Base-by-base conservation (phyloP, 306 rosid genomes). In the Castanea sativa region DNA sequence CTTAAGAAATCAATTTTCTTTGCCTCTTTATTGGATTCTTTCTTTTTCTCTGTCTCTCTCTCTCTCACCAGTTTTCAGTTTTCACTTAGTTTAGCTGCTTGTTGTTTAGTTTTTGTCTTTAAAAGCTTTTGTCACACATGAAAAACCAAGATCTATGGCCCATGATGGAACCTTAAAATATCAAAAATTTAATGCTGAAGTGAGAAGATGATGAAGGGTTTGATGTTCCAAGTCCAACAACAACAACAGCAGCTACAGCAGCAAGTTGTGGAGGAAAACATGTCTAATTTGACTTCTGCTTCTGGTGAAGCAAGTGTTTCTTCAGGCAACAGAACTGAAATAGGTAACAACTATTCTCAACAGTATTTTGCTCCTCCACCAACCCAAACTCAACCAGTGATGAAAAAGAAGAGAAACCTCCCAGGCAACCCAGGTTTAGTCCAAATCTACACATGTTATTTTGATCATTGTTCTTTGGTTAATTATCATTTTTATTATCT, bases 401-500 rank as follows among this genome's bases (percentile, higher is more conserved):
- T 43, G 0, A 96, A 96, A 86, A 96, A 80, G 87, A 96, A 91
- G 78, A 91, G 98, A 88, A 96, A 88, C 89, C 97, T 93, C 18
- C 99, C 99, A 10, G 99, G 99, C 19, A 93, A 96, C 87, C 99
- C 99, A 87, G 99, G 99, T 95, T 75, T 13, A 59, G 61, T 83
- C 29, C 61, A 70, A 61, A 5, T 45, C 55, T 25, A 7, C 43
- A 16, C 45, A 21, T 45, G 49, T 49, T 49, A 49, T 12, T 10
- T 49, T 49, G 53, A 12, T 10, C 16, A 12, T 59, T 23, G 1
- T 25, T 23, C 55, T 23, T 5, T 49, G 55, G 38, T 18, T 76
- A 75, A 29, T 77, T 27, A 18, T 65, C 30, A 59, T 53, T 56
- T 80, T 8, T 52, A 16, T 59, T 38, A 59, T 75, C 14, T 58